These are phyloP conservation scores for Ammopiptanthus mongolicus DNA, from an alignment of 306 rosid species.

Conservation along the genomic window DNA sequence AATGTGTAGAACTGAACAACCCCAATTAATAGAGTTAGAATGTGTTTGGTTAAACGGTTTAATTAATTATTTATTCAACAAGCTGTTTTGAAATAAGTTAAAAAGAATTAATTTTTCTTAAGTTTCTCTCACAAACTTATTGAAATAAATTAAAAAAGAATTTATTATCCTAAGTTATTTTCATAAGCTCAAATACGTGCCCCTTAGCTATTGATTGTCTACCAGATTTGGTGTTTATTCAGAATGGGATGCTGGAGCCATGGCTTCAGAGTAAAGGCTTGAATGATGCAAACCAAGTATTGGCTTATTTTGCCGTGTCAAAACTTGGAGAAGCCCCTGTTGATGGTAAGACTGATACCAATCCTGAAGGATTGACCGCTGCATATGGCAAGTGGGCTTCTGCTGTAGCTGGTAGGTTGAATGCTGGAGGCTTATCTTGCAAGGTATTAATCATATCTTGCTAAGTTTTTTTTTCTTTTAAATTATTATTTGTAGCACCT, in stretches of 20 bases:
- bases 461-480: not conserved
- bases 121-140: too few relatives aligned
- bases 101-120: too few relatives aligned
- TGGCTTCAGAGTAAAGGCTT: conserved; percentile 85
- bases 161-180: too few relatives aligned
- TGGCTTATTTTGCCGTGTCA: conserved; percentile 90
- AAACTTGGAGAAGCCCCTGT: conserved; percentile 81
- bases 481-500: not conserved
- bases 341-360: conserved; percentile 87
- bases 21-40: not conserved
- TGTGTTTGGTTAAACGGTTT: too few relatives aligned
- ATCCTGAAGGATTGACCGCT: conserved; percentile 94
- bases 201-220: conserved; percentile 42
- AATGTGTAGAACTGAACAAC: not conserved
- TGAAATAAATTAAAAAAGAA: too few relatives aligned
- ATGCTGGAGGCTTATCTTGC: conserved; percentile 88
- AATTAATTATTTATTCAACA: too few relatives aligned
- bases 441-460: conserved; percentile 38
- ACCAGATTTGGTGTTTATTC: conserved; percentile 97
- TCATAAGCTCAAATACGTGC: too few relatives aligned
- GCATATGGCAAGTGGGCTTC: conserved; percentile 91
- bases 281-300: conserved; percentile 63
- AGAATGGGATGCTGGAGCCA: conserved; percentile 97
- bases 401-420: conserved; percentile 61
- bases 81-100: too few relatives aligned